Evolutionary conservation across 2,329 filamentous ascomycete genomes (phyloP).

Genomic region (Colletotrichum tanaceti): DNA sequence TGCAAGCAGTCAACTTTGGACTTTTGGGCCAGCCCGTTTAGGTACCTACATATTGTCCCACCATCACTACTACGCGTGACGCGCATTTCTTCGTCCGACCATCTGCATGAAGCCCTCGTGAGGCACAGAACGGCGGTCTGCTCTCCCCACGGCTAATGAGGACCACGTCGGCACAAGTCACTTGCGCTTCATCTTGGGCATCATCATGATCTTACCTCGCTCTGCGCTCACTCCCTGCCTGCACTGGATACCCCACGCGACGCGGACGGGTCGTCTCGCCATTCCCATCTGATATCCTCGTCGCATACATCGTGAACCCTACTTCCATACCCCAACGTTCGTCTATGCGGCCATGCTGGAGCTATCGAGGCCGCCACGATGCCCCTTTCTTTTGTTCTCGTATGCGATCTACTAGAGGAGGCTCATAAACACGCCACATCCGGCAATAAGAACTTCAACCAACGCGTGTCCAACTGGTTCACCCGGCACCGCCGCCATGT

Average conservation of each 20-base stretch:
- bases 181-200: constrained; percentile 14
- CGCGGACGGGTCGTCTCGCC: background rate
- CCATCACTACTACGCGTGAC: no score
- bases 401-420: constrained; percentile 80
- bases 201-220: background rate
- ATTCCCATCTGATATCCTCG: background rate
- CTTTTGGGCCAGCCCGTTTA: constrained; percentile 1
- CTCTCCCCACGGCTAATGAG: constrained; percentile 2
- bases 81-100: constrained; percentile 16
- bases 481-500: constrained; percentile 68
- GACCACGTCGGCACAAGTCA: background rate
- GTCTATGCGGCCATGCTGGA: constrained; percentile 17
- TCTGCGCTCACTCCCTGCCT: background rate
- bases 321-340: no score
- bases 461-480: constrained; percentile 75
- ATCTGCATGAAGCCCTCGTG: constrained; percentile 31
- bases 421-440: constrained; percentile 63
- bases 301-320: background rate
- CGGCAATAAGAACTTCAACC: constrained; percentile 47
- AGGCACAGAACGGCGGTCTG: constrained; percentile 20
- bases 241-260: background rate
- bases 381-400: constrained; percentile 74
- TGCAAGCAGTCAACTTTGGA: constrained; percentile 9
- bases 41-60: no score
- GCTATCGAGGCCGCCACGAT: constrained; percentile 52